Evolutionary conservation across 202 grass and related monocot genomes (phyloP).

Genomic region (Hordeum pubiflorum): DNA sequence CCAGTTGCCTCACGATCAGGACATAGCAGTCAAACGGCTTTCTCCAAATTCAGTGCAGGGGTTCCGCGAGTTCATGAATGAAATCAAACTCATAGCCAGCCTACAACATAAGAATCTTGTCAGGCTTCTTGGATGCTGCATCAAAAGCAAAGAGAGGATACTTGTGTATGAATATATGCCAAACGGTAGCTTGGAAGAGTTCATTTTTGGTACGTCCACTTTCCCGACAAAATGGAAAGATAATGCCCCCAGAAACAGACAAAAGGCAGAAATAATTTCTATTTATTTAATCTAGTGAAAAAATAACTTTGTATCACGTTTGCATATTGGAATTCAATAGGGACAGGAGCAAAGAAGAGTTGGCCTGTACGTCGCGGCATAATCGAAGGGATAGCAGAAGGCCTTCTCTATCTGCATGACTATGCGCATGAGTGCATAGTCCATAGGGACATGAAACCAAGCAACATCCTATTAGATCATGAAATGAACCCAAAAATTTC

Average conservation of each 20-base stretch:
- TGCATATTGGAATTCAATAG: background rate
- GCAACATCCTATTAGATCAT: slow-evolving; percentile 11
- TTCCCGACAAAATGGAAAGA: background rate
- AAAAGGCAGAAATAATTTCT: background rate
- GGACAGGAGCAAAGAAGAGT: background rate
- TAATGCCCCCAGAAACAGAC: background rate
- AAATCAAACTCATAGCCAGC: slow-evolving; percentile 31
- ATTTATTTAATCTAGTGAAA: background rate
- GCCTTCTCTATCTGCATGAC: slow-evolving; percentile 23
- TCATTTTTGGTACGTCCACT: slow-evolving; percentile 7
- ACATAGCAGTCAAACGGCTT: slow-evolving; percentile 32
- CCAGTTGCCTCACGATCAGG: background rate
- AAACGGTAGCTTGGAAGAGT: slow-evolving; percentile 20
- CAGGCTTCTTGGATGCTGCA: slow-evolving; percentile 37
- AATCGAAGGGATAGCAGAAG: slow-evolving; percentile 15
- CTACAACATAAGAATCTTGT: slow-evolving; percentile 40
- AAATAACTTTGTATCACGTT: no score
- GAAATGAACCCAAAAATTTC: slow-evolving; percentile 31
- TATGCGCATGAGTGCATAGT: background rate
- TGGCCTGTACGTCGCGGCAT: background rate
- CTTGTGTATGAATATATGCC: slow-evolving; percentile 33
- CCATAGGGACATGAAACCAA: slow-evolving; percentile 17
- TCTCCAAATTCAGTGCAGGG: slow-evolving; percentile 20
- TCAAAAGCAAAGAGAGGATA: slow-evolving; percentile 25
- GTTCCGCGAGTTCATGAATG: slow-evolving; percentile 25